Percentiles rank a stretch among this genome's conserved stretches.
Conservation (phyloP, 139 green algal species). For the Coelastrella sp. region DNA sequence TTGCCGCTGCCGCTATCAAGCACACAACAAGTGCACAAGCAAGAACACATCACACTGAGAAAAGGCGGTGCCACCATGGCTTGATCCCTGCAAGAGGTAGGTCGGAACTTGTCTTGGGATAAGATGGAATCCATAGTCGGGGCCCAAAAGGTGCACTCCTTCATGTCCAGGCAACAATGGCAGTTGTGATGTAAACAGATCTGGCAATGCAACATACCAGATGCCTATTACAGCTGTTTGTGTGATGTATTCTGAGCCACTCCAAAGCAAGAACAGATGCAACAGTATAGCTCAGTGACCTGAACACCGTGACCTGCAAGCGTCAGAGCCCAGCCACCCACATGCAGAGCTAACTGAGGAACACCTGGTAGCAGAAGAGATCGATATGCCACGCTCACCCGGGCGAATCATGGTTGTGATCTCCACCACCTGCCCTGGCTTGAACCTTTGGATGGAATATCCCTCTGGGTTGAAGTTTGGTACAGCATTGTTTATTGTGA, state of each 20-base stretch:
- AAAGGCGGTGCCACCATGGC: conserved; percentile 1
- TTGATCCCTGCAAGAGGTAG: neutral
- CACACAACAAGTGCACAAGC: neutral
- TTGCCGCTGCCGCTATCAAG: neutral
- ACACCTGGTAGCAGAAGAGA: neutral
- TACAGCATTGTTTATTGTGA: neutral
- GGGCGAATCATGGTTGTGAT: neutral
- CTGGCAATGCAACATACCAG: no score
- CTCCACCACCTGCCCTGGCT: neutral
- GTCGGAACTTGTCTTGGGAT: neutral
- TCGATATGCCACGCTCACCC: neutral
- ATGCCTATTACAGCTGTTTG: no score
- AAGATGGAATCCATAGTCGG: neutral
- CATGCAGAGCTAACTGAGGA: neutral
- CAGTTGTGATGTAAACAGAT: neutral
- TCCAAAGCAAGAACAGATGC: neutral
- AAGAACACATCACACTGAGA: neutral
- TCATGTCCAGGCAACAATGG: neutral
- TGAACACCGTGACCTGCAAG: neutral
- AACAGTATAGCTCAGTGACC: no score
- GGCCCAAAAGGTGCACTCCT: neutral
- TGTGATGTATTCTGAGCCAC: neutral
- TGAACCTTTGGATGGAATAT: neutral
- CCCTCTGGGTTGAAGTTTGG: neutral
- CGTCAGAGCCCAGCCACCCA: neutral